These are phyloP conservation scores for Tolypocladium ophioglossoides DNA, from an alignment of 2,329 filamentous ascomycete species.

Conservation along the genomic window DNA sequence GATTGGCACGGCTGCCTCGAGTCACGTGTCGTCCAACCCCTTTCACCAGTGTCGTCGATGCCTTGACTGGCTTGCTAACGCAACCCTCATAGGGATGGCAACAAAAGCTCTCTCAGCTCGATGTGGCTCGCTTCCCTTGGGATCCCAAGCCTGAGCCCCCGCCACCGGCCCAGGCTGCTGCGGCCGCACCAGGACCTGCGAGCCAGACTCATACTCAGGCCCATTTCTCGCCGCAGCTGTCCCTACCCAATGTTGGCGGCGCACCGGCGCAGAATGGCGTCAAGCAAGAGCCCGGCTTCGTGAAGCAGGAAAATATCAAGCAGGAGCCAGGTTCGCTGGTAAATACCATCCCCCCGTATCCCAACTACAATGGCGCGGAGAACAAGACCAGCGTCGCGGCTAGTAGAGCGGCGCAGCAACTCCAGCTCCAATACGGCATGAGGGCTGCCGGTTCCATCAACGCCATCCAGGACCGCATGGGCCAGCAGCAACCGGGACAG, in stretches of 20 bases:
- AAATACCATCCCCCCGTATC: slow-evolving; percentile 21
- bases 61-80: slow-evolving; percentile 9
- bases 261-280: slow-evolving; percentile 22
- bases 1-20: not conserved
- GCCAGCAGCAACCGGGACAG: slow-evolving; percentile 18
- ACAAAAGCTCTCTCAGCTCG: slow-evolving; percentile 72
- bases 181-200: slow-evolving; percentile 9
- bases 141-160: slow-evolving; percentile 70
- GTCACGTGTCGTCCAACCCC: not conserved
- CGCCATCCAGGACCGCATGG: slow-evolving; percentile 41
- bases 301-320: slow-evolving; percentile 39
- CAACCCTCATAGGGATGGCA: slow-evolving; percentile 68
- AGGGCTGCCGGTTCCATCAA: slow-evolving; percentile 57
- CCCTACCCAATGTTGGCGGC: slow-evolving; percentile 18
- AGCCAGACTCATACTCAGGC: slow-evolving; percentile 17
- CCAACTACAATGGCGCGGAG: slow-evolving; percentile 20
- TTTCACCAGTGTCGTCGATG: not conserved
- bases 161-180: slow-evolving; percentile 22
- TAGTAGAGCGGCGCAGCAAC: slow-evolving; percentile 43
- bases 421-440: slow-evolving; percentile 50
- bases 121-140: slow-evolving; percentile 88
- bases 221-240: slow-evolving; percentile 20
- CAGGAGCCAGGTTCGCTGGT: slow-evolving; percentile 29
- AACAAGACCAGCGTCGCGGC: slow-evolving; percentile 33
- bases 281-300: slow-evolving; percentile 30